Conservation (phyloP, 169 alveolate species). For the Eimeria falciformis region DNA sequence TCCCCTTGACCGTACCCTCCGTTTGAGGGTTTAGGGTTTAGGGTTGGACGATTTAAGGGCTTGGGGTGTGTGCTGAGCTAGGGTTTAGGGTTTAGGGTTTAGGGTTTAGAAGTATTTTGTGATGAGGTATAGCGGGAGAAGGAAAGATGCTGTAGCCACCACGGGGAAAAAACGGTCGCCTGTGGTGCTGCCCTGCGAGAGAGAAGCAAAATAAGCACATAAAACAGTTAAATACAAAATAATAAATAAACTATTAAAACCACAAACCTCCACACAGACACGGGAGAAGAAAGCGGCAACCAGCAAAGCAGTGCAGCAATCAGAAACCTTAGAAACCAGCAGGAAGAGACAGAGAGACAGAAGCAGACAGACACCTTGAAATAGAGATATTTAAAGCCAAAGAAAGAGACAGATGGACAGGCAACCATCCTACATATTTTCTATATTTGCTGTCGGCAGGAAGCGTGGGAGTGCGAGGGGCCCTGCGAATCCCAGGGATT, state of each 20-base stretch:
- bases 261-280: neutral
- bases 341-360: neutral
- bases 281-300: neutral
- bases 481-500: conserved; percentile 64
- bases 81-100: no score
- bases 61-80: no score
- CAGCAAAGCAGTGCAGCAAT: no score
- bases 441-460: conserved; percentile 41
- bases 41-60: no score
- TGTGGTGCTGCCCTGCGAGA: no score
- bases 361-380: neutral
- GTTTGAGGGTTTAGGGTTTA: no score
- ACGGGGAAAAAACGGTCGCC: neutral
- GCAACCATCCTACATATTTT: conserved; percentile 30
- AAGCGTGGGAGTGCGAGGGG: conserved; percentile 68
- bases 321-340: no score
- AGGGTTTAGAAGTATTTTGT: neutral
- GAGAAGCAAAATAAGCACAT: no score
- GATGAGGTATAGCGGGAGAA: neutral
- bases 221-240: no score
- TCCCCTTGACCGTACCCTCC: no score
- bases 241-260: neutral
- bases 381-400: neutral
- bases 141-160: neutral
- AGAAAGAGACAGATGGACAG: neutral